These are phyloP conservation scores for Candida rishiriensis DNA, from an alignment of 805 yeast species.

Conservation along the genomic window DNA sequence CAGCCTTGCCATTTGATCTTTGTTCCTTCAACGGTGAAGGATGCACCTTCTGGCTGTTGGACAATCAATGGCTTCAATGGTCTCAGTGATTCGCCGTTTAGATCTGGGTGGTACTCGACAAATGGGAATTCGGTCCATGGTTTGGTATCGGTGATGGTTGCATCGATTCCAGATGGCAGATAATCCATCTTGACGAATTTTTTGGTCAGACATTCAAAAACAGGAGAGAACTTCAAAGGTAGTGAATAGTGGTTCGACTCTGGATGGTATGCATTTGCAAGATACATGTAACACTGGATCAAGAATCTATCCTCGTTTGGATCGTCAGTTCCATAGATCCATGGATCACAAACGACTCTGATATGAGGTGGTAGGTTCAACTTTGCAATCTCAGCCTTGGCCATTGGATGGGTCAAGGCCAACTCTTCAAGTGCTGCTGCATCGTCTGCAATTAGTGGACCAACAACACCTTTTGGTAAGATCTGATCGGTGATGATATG, in stretches of 20 bases:
- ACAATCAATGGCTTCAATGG: conserved; percentile 67
- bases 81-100: conserved; percentile 52
- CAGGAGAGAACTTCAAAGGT: conserved; percentile 72
- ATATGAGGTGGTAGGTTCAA: conserved; percentile 55
- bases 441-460: conserved; percentile 70
- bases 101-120: conserved; percentile 72
- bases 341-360: conserved; percentile 64
- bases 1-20: conserved; percentile 79
- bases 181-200: conserved; percentile 69
- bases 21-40: conserved; percentile 56
- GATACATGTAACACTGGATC: conserved; percentile 72
- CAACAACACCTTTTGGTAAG: conserved; percentile 60
- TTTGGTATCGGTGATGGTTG: conserved; percentile 45
- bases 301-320: conserved; percentile 54
- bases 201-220: conserved; percentile 55
- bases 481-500: conserved; percentile 54
- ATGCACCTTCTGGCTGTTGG: conserved; percentile 76
- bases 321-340: conserved; percentile 78
- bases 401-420: conserved; percentile 52
- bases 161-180: conserved; percentile 70
- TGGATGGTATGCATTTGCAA: conserved; percentile 58
- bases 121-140: conserved; percentile 58
- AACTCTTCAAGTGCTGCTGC: conserved; percentile 48
- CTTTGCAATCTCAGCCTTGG: conserved; percentile 61
- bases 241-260: conserved; percentile 75